Conservation (phyloP, 331 rosid species). For the Quercus phellos region DNA sequence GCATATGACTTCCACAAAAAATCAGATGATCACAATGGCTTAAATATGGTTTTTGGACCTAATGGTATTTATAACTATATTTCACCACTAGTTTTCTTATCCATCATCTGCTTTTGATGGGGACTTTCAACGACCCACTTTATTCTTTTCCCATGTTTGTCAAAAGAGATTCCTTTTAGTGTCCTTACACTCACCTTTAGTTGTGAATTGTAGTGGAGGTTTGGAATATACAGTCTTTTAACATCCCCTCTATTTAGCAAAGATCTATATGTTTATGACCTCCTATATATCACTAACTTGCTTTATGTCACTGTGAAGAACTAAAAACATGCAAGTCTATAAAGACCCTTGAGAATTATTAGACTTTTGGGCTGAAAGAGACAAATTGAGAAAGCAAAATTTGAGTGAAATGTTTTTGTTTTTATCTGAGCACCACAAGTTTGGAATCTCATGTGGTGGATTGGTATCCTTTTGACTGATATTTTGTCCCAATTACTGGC, state of each 20-base stretch:
- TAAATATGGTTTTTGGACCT: background rate
- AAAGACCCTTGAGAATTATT: background rate
- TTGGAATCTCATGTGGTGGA: constrained; percentile 23
- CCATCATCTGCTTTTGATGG: constrained; percentile 5
- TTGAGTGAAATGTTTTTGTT: background rate
- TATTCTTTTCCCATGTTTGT: constrained; percentile 34
- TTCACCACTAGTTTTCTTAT: constrained; percentile 9
- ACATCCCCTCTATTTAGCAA: background rate
- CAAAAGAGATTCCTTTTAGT: constrained; percentile 15
- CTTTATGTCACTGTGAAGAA: background rate
- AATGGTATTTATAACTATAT: background rate
- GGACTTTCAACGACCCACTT: constrained; percentile 24
- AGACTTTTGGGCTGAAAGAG: background rate
- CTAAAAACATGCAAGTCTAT: constrained; percentile 2
- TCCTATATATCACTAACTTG: background rate
- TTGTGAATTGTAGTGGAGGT: constrained; percentile 16
- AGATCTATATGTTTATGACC: background rate
- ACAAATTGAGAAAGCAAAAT: constrained; percentile 5
- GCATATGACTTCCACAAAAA: background rate
- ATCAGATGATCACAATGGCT: constrained; percentile 3
- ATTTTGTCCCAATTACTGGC: constrained; percentile 11
- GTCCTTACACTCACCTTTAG: background rate
- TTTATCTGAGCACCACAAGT: constrained; percentile 11
- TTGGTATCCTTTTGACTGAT: constrained; percentile 23
- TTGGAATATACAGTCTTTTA: constrained; percentile 17